Base-by-base conservation (phyloP, 2,329 filamentous ascomycete genomes). In the Cladosporium velox region DNA sequence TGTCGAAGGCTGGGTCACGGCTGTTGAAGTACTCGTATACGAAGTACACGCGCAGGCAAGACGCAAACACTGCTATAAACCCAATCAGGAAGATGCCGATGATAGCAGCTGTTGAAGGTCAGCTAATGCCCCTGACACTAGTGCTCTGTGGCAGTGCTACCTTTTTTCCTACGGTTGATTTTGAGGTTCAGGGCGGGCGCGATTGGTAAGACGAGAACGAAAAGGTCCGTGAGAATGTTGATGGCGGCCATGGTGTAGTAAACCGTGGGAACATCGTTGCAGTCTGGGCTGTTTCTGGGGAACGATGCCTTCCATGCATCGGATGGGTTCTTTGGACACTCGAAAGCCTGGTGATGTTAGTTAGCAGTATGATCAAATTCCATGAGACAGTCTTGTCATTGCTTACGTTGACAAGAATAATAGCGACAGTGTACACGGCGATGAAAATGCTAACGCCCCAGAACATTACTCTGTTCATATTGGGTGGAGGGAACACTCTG, bases 41-140 rank as follows among this genome's bases (percentile, higher is more conserved):
- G 49, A 54, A 54, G 32, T 63, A 55, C n/a, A 63, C 60, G 30
- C 60, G 60, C 6, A 63, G 14, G 24, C 47, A 38, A 28, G 60
- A 63, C 8, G 60, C 60, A 49, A 63, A 12, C 14, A 63, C 47
- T 10, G 60, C 60, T 28, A 63, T 28, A 24, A 32, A 28, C 14
- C 60, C 60, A 4, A 63, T 52, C 21, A 63, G 15, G 60, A 63
- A 63, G 32, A 63, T 63, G 15, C 32, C 60, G 15, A 63, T 38
- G 15, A 63, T 51, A 5, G 60, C 60, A 18, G 32, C 60, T 63
- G 21, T 41, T 3, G 18, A 15, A 18, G 2, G 41, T 60, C 26
- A 60, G 58, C 30, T n/a, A 26, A 12, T 44, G 41, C 18, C 8
- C 3, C 10, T 8, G 4, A 61, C 15, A 32, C 28, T 15, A 24